Percentiles rank a stretch among this genome's conserved stretches.
phyloP scores from a whole-genome alignment of 2,329 filamentous ascomycete species.

The Aspergillus calidoustus region DNA sequence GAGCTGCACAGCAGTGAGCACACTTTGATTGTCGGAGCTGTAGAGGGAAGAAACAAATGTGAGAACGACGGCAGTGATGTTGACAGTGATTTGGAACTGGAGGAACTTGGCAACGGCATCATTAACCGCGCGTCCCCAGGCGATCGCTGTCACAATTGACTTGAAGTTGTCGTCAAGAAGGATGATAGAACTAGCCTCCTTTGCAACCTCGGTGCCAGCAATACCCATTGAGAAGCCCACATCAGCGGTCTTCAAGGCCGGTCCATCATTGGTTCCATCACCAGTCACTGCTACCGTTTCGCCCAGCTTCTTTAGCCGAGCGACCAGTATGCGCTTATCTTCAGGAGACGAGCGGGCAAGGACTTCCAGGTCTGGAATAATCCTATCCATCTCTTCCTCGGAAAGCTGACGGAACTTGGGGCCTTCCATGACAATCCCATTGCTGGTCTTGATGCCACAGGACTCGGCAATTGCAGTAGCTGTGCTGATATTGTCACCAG shows the following conservation, averaged over 20 bases:
- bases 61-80: conserved; percentile 84
- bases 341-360: conserved; percentile 69
- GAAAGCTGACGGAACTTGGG: conserved; percentile 67
- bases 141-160: conserved; percentile 68
- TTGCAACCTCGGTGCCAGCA: conserved; percentile 69
- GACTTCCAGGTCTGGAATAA: conserved; percentile 65
- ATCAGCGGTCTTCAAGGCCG: conserved; percentile 68
- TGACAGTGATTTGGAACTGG: conserved; percentile 74
- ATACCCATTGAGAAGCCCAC: conserved; percentile 73
- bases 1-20: conserved; percentile 86
- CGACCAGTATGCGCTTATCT: conserved; percentile 68
- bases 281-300: conserved; percentile 68
- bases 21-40: conserved; percentile 69
- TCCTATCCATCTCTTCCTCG: conserved; percentile 62
- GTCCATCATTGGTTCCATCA: conserved; percentile 70
- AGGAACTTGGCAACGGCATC: conserved; percentile 71
- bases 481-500: conserved; percentile 71
- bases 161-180: conserved; percentile 69
- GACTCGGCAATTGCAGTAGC: conserved; percentile 74
- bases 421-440: conserved; percentile 70
- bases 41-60: conserved; percentile 88
- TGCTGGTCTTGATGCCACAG: conserved; percentile 68
- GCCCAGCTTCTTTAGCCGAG: conserved; percentile 64
- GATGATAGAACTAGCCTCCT: conserved; percentile 71
- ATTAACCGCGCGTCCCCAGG: conserved; percentile 72